phyloP scores from a whole-genome alignment of 129 eudicot species.

The Saussurea involucrata region DNA sequence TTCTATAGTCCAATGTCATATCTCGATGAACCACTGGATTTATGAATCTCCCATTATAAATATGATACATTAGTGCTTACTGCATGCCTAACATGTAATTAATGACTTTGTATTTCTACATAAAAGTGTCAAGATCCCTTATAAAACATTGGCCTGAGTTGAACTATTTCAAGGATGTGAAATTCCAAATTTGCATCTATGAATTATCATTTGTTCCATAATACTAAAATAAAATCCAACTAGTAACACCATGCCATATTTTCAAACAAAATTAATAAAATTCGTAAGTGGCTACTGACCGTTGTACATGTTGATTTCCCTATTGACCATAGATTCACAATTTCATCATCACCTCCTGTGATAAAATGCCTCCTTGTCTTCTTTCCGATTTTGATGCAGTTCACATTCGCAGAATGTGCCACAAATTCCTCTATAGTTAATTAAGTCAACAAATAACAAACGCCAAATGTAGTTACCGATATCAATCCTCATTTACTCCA shows the following conservation, averaged over 20 bases:
- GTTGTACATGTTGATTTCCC: slow-evolving; percentile 57
- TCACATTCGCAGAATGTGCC: slow-evolving; percentile 89
- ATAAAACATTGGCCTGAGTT: not conserved
- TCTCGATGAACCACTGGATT: not conserved
- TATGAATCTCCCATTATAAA: not conserved
- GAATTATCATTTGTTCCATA: not conserved
- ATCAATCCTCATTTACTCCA: not conserved
- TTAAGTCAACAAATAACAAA: slow-evolving; percentile 51
- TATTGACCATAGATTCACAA: slow-evolving; percentile 79
- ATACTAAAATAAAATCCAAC: not conserved
- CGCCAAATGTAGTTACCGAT: not conserved
- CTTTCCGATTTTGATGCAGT: slow-evolving; percentile 74
- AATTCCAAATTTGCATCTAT: not conserved
- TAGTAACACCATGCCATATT: not conserved
- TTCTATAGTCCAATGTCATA: not conserved
- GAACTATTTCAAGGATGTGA: not conserved
- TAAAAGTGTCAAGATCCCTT: not conserved
- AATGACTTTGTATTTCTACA: not conserved
- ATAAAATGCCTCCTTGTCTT: slow-evolving; percentile 58
- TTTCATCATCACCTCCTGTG: slow-evolving; percentile 89
- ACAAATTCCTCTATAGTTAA: slow-evolving; percentile 73
- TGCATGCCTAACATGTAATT: not conserved
- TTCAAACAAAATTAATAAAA: not conserved
- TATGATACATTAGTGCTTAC: not conserved
- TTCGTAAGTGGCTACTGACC: slow-evolving; percentile 43